These are phyloP conservation scores for Boletellus sp. DNA, from an alignment of 768 basidiomycete genomes.

Conservation along the genomic window DNA sequence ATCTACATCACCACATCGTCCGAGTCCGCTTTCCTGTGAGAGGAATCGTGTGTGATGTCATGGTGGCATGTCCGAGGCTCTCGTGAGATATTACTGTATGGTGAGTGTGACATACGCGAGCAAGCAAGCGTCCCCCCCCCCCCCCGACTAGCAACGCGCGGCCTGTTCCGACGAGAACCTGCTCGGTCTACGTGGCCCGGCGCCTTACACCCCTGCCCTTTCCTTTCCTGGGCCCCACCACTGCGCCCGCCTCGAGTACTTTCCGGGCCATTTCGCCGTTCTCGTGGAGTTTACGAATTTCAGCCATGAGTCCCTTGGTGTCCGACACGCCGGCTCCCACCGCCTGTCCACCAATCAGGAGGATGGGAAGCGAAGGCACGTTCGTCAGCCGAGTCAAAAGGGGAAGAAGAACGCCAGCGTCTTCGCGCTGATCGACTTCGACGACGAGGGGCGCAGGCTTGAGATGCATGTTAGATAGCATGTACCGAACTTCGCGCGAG, in stretches of 20 bases:
- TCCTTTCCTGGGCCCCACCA: constrained; percentile 50
- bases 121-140: background rate
- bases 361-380: constrained; percentile 53
- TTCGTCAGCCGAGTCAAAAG: constrained; percentile 61
- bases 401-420: constrained; percentile 58
- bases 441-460: constrained; percentile 62
- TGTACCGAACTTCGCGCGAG: constrained; percentile 63
- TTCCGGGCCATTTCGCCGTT: constrained; percentile 50
- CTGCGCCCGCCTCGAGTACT: constrained; percentile 54
- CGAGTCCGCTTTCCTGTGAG: background rate
- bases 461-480: constrained; percentile 54
- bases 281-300: constrained; percentile 48
- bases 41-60: constrained; percentile 5
- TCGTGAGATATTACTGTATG: constrained; percentile 6
- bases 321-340: constrained; percentile 37
- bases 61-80: constrained; percentile 6
- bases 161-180: constrained; percentile 6
- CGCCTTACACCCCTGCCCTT: constrained; percentile 38
- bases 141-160: too few relatives aligned
- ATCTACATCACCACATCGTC: constrained; percentile 2
- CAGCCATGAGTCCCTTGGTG: constrained; percentile 32
- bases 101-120: background rate
- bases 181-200: constrained; percentile 1
- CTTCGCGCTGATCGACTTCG: constrained; percentile 70
- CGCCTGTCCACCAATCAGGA: constrained; percentile 63